A percentile compares a stretch with the other conserved stretches of the same genome.
Conservation (phyloP, 2,329 filamentous ascomycete species). For the Neofusicoccum parvum region DNA sequence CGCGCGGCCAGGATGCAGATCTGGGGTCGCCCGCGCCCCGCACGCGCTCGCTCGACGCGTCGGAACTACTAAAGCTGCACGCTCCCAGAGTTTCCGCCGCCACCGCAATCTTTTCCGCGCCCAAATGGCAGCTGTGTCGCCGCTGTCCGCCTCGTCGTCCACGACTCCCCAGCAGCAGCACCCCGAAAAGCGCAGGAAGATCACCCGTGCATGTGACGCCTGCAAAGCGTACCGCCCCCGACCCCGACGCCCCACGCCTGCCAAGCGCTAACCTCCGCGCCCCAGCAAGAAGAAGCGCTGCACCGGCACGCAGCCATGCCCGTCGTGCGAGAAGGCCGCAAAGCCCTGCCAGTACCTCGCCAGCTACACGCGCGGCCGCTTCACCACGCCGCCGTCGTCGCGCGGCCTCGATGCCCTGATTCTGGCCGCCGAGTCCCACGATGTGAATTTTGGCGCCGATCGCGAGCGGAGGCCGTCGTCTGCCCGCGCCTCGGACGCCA, state of each 20-base stretch:
- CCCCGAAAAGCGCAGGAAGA: constrained; percentile 21
- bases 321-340: constrained; percentile 19
- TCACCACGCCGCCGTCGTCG: constrained; percentile 19
- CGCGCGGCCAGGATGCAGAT: too few relatives aligned
- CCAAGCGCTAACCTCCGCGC: background rate
- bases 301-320: constrained; percentile 20
- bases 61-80: constrained; percentile 16
- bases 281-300: constrained; percentile 21
- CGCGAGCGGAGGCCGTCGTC: constrained; percentile 6
- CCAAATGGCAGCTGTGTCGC: constrained; percentile 16
- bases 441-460: constrained; percentile 2
- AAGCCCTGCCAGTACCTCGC: constrained; percentile 20
- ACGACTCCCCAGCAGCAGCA: constrained; percentile 1
- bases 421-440: constrained; percentile 19
- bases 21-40: background rate
- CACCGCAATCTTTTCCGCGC: constrained; percentile 6
- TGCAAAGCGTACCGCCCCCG: constrained; percentile 13
- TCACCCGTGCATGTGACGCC: constrained; percentile 19
- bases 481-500: background rate
- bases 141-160: constrained; percentile 4
- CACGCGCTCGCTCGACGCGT: background rate
- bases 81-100: constrained; percentile 9
- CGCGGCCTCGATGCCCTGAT: constrained; percentile 18
- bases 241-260: background rate
- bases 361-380: constrained; percentile 21